Base-by-base conservation (phyloP, 108 stramenopile genomes). In the Aurantiochytrium sp. region DNA sequence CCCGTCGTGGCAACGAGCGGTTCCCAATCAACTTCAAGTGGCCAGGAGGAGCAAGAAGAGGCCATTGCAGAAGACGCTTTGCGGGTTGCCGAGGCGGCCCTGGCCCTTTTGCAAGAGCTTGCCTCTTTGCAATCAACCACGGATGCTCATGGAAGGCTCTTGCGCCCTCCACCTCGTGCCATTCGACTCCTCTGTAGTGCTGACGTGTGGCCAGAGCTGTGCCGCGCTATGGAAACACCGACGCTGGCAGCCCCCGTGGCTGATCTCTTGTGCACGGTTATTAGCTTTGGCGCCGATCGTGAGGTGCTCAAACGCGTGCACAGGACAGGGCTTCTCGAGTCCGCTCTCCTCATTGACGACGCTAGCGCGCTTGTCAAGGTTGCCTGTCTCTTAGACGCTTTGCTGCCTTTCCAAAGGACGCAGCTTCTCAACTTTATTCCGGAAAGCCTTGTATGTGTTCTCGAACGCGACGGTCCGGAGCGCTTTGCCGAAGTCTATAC, bases 401-500 rank as follows among this genome's bases (percentile, higher is more conserved):
- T 69, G 42, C 64, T 69, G 25, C 64, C 64, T 8, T 69, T 23
- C 42, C 64, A 69, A 18, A 2, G 64, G 10, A 42, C 64, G 4
- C 25, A 69, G 3, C 64, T 83, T 43, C 45, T 83, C 19, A 53
- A 83, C 51, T 53, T 83, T 83, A 53, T 83, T 28, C 76, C 76
- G 0, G 76, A 53, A 45, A 83, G 76, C 51, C 12, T 83, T 12
- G 76, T 83, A 14, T 53, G 51, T 4, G 76, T 83, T 35, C 51
- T 83, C 23, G 51, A 53, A 23, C 45, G 76, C 19, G 49, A 83
- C 49, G 76, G 76, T 12, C 49, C 76, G 19, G 76, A 53, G 51
- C 76, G 76, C 45, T 83, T 83, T 53, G 76, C 76, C 5, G 76
- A 83, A 53, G 76, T 83, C 49, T 83, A 53, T 35, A 28, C 76